phyloP scores from a whole-genome alignment of 371 early-diverging fungal species.

The Antonospora locustae region DNA sequence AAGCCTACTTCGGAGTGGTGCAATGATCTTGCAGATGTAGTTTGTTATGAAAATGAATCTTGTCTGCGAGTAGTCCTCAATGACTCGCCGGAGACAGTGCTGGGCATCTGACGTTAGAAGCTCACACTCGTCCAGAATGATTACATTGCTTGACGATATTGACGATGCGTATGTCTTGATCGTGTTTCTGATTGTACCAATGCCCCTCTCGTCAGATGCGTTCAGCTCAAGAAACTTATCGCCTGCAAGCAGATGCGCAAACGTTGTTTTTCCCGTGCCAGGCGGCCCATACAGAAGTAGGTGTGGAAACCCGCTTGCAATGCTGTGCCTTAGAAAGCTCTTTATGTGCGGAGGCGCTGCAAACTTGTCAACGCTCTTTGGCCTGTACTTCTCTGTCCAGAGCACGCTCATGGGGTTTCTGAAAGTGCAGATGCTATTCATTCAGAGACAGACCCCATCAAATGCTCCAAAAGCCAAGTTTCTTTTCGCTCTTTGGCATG shows the following conservation, averaged over 20 bases:
- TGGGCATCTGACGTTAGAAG: slow-evolving; percentile 95
- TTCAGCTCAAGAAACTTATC: slow-evolving; percentile 87
- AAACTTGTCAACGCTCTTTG: slow-evolving; percentile 36
- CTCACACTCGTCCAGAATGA: slow-evolving; percentile 97
- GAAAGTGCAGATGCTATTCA: neutral
- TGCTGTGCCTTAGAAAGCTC: slow-evolving; percentile 25
- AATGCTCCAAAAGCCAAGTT: neutral
- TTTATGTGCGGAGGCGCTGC: slow-evolving; percentile 35
- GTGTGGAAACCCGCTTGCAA: slow-evolving; percentile 63
- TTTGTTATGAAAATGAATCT: slow-evolving; percentile 94
- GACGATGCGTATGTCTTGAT: slow-evolving; percentile 82
- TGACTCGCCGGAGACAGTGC: slow-evolving; percentile 83
- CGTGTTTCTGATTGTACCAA: slow-evolving; percentile 76
- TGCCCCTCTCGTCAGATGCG: slow-evolving; percentile 96
- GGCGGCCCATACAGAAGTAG: slow-evolving; percentile 95
- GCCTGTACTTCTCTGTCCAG: slow-evolving; percentile 56
- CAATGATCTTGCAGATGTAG: slow-evolving; percentile 53
- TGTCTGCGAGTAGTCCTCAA: slow-evolving; percentile 85
- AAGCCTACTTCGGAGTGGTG: slow-evolving; percentile 51
- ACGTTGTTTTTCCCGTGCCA: slow-evolving; percentile 93
- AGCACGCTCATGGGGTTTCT: slow-evolving; percentile 5
- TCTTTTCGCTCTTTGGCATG: slow-evolving; percentile 28
- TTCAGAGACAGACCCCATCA: slow-evolving; percentile 1
- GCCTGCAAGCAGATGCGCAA: slow-evolving; percentile 75
- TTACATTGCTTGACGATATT: slow-evolving; percentile 75